Evolutionary conservation across 2,329 filamentous ascomycete species (phyloP).

Genomic region (Scopulariopsis brevicaulis): DNA sequence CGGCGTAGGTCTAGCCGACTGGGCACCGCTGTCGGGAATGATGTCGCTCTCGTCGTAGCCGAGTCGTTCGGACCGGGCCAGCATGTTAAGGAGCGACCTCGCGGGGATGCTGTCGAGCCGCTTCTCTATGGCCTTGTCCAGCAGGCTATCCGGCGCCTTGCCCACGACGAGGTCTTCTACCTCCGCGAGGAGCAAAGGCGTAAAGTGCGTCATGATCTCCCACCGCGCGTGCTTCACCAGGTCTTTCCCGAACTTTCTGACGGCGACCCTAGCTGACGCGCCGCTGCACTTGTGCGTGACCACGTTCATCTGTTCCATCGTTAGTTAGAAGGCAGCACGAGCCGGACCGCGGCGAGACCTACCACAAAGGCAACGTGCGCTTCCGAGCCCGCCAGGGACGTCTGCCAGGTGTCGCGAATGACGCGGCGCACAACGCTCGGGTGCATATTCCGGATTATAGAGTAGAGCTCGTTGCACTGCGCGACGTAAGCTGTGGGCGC

Average conservation of each 20-base stretch:
- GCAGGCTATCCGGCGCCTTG: slow-evolving; percentile 34
- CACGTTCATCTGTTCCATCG: slow-evolving; percentile 25
- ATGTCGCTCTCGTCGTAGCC: slow-evolving; percentile 42
- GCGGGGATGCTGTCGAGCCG: slow-evolving; percentile 42
- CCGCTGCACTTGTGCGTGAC: slow-evolving; percentile 30
- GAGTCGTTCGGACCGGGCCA: slow-evolving; percentile 43
- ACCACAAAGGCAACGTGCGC: slow-evolving; percentile 36
- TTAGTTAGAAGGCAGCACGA: neutral
- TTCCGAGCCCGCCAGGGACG: slow-evolving; percentile 27
- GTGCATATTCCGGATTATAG: slow-evolving; percentile 21
- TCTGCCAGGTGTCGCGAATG: slow-evolving; percentile 32
- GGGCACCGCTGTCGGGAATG: slow-evolving; percentile 22
- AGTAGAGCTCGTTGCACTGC: slow-evolving; percentile 1
- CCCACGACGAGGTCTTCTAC: slow-evolving; percentile 29
- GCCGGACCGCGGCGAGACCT: slow-evolving; percentile 12
- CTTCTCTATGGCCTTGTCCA: slow-evolving; percentile 38
- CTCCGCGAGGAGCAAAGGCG: slow-evolving; percentile 28
- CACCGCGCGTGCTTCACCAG: slow-evolving; percentile 26
- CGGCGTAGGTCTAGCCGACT: neutral
- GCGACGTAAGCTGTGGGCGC: neutral
- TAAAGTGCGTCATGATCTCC: slow-evolving; percentile 22
- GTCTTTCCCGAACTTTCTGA: slow-evolving; percentile 33
- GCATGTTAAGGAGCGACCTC: slow-evolving; percentile 41
- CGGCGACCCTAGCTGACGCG: slow-evolving; percentile 21
- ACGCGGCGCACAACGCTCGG: slow-evolving; percentile 27